Conservation (phyloP, 768 basidiomycete genomes). For the Podaxis sp. region DNA sequence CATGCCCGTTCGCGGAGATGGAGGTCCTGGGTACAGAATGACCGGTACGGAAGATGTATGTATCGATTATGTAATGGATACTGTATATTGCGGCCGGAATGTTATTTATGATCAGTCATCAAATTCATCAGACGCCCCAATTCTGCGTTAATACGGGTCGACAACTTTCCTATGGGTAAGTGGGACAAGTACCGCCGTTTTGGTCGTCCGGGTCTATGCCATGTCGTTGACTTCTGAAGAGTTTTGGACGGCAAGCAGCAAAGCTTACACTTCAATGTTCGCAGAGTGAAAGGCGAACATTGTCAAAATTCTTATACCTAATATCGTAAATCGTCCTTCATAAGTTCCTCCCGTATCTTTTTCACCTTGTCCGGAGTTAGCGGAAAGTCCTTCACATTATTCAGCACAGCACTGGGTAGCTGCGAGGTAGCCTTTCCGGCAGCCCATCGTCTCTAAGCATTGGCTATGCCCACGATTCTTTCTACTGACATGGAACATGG, state of each 20-base stretch:
- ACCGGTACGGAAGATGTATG: neutral
- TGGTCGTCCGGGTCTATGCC: neutral
- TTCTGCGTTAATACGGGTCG: too few relatives aligned
- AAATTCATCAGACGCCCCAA: neutral
- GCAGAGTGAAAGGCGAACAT: neutral
- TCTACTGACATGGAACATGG: conserved; percentile 22
- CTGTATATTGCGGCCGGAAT: neutral
- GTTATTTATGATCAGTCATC: neutral
- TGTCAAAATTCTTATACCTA: neutral
- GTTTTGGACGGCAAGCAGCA: neutral
- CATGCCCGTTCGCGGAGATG: neutral
- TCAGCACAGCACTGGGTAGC: conserved; percentile 16
- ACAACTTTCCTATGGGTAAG: neutral
- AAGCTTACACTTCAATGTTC: neutral
- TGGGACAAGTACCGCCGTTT: neutral
- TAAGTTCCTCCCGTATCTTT: conserved; percentile 20
- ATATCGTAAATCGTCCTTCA: conserved; percentile 18
- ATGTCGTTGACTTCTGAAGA: neutral
- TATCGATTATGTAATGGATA: conserved; percentile 1
- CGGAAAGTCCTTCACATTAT: conserved; percentile 19
- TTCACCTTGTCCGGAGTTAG: conserved; percentile 22
- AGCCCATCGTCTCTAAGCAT: conserved; percentile 5
- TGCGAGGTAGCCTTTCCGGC: conserved; percentile 18
- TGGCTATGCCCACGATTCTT: conserved; percentile 23
- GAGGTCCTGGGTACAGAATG: neutral